phyloP scores from a whole-genome alignment of 2,329 filamentous ascomycete genomes.

The Dactylella cylindrospora region DNA sequence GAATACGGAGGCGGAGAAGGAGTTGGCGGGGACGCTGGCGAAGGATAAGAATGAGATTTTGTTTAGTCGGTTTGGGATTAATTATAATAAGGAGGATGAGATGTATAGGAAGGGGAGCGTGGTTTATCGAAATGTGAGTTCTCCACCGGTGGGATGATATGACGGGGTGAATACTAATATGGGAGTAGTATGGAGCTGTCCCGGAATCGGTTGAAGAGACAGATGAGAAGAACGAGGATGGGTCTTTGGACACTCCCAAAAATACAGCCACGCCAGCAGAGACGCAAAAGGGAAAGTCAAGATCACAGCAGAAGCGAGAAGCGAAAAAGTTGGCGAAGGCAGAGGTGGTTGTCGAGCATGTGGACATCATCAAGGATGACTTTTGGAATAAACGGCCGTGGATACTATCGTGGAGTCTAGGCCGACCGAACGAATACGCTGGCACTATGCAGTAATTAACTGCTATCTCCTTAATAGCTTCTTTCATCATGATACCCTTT shows the following conservation, averaged over 20 bases:
- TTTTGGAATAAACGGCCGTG: conserved; percentile 90
- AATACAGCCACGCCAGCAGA: conserved; percentile 30
- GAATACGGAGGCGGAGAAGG: conserved; percentile 75
- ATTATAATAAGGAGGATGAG: conserved; percentile 95
- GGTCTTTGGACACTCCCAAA: not conserved
- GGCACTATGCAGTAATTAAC: conserved; percentile 23
- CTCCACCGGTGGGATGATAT: not conserved
- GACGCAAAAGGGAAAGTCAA: conserved; percentile 63
- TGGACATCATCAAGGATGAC: conserved; percentile 92
- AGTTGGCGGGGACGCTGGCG: conserved; percentile 61
- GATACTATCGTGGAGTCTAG: conserved; percentile 62
- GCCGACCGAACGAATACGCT: conserved; percentile 37
- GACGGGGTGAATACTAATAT: too few species aligned
- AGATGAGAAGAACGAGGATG: conserved; percentile 50
- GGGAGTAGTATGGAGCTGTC: conserved; percentile 27
- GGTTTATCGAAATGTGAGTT: conserved; percentile 73
- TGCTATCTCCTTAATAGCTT: not conserved
- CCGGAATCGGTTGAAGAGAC: conserved; percentile 54
- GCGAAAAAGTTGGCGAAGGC: conserved; percentile 80
- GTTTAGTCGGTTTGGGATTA: conserved; percentile 83
- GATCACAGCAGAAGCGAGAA: conserved; percentile 76
- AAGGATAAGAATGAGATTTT: conserved; percentile 93
- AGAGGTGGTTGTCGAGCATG: conserved; percentile 75
- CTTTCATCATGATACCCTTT: conserved; percentile 3
- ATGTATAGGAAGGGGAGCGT: conserved; percentile 94